phyloP scores from a whole-genome alignment of 2,329 filamentous ascomycete genomes.

The Fusarium goolgardi region DNA sequence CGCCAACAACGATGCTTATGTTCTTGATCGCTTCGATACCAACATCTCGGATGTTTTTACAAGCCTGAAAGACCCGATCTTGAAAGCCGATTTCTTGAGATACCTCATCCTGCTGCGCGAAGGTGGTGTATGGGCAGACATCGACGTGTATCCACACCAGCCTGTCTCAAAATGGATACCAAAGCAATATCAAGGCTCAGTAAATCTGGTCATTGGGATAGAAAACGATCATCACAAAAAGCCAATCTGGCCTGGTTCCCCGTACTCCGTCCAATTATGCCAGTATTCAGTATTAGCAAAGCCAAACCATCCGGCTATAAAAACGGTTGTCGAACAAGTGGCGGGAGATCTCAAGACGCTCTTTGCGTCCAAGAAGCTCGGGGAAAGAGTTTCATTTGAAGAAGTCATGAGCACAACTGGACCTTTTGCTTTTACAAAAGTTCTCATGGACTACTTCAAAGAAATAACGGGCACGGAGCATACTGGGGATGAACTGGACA shows the following conservation, averaged over 20 bases:
- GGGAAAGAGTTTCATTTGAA: slow-evolving; percentile 39
- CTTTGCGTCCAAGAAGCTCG: slow-evolving; percentile 29
- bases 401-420: slow-evolving; percentile 51
- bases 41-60: slow-evolving; percentile 63
- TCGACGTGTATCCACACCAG: slow-evolving; percentile 74
- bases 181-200: slow-evolving; percentile 57
- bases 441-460: slow-evolving; percentile 49
- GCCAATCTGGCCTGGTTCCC: slow-evolving; percentile 64
- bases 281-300: slow-evolving; percentile 82
- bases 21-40: slow-evolving; percentile 73
- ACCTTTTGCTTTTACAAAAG: slow-evolving; percentile 49
- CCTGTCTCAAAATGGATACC: slow-evolving; percentile 76
- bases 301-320: slow-evolving; percentile 74
- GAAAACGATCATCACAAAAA: slow-evolving; percentile 67
- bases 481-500: slow-evolving; percentile 48
- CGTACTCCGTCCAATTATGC: slow-evolving; percentile 78
- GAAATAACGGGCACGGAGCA: slow-evolving; percentile 42
- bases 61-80: slow-evolving; percentile 60
- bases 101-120: slow-evolving; percentile 73
- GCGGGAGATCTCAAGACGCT: slow-evolving; percentile 54
- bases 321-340: slow-evolving; percentile 73
- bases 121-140: slow-evolving; percentile 77
- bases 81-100: slow-evolving; percentile 70
- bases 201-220: slow-evolving; percentile 76
- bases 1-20: slow-evolving; percentile 52